phyloP scores from a whole-genome alignment of 1,139 yeast species.

The Scheffersomyces lignicola region DNA sequence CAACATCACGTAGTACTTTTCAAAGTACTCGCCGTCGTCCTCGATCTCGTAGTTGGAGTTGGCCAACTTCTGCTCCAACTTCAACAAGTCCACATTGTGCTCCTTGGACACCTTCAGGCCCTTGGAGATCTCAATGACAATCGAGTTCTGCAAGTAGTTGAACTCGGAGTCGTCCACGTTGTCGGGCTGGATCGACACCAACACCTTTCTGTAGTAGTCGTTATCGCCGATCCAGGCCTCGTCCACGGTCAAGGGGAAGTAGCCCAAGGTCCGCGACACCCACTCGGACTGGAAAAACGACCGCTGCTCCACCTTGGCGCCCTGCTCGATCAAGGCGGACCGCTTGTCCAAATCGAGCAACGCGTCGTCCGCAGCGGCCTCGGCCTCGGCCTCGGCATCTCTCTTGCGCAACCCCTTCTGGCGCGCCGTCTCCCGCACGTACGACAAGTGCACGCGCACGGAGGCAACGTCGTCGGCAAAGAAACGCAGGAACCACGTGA shows the following conservation, averaged over 20 bases:
- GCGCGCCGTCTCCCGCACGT: constrained; percentile 53
- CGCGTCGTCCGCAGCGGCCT: constrained; percentile 5
- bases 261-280: constrained; percentile 66
- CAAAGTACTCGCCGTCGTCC: constrained; percentile 60
- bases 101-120: constrained; percentile 64
- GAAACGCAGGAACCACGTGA: constrained; percentile 78
- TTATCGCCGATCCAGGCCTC: constrained; percentile 57
- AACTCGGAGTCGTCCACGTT: constrained; percentile 65
- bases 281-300: constrained; percentile 72
- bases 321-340: constrained; percentile 39
- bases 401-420: constrained; percentile 57
- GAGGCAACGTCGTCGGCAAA: constrained; percentile 50
- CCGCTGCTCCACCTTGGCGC: constrained; percentile 37
- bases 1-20: constrained; percentile 64
- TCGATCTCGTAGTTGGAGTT: constrained; percentile 48
- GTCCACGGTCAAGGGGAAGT: constrained; percentile 56
- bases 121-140: constrained; percentile 54
- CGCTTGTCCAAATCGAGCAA: constrained; percentile 22
- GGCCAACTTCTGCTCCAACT: constrained; percentile 36
- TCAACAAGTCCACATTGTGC: constrained; percentile 52
- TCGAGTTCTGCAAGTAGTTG: constrained; percentile 49
- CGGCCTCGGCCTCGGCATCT: constrained; percentile 18
- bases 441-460: constrained; percentile 68
- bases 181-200: constrained; percentile 73
- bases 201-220: constrained; percentile 48